Conservation (phyloP, 169 alveolate genomes). For the Cryptosporidium muris region DNA sequence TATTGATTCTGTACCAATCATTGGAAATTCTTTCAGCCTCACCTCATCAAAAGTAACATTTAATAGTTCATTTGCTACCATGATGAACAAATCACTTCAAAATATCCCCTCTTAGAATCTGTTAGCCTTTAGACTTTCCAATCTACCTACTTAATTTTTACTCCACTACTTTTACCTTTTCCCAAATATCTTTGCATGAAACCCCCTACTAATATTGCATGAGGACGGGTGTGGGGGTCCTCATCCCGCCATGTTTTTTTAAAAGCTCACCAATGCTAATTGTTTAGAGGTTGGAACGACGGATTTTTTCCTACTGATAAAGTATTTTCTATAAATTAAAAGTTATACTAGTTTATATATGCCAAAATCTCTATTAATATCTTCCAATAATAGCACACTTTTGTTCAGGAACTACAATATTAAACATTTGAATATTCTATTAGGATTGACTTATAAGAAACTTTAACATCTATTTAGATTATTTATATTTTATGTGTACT, state of each 20-base stretch:
- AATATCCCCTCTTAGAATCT: slow-evolving; percentile 6
- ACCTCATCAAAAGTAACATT: slow-evolving; percentile 35
- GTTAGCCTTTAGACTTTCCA: neutral
- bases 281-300: neutral
- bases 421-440: too few relatives aligned
- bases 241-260: slow-evolving; percentile 30
- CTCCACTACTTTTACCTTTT: neutral
- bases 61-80: too few relatives aligned
- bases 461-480: too few relatives aligned
- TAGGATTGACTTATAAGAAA: too few relatives aligned
- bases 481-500: too few relatives aligned
- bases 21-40: slow-evolving; percentile 41
- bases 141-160: too few relatives aligned
- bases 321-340: too few relatives aligned
- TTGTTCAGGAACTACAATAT: neutral
- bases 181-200: slow-evolving; percentile 37
- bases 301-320: neutral
- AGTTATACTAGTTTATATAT: neutral
- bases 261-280: neutral
- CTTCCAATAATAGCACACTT: neutral
- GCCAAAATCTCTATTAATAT: neutral
- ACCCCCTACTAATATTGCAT: slow-evolving; percentile 33
- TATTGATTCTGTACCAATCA: neutral
- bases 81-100: neutral
- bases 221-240: slow-evolving; percentile 71